These are phyloP conservation scores for Colletotrichum liaoningense DNA, from an alignment of 2,329 filamentous ascomycete genomes.

Conservation along the genomic window DNA sequence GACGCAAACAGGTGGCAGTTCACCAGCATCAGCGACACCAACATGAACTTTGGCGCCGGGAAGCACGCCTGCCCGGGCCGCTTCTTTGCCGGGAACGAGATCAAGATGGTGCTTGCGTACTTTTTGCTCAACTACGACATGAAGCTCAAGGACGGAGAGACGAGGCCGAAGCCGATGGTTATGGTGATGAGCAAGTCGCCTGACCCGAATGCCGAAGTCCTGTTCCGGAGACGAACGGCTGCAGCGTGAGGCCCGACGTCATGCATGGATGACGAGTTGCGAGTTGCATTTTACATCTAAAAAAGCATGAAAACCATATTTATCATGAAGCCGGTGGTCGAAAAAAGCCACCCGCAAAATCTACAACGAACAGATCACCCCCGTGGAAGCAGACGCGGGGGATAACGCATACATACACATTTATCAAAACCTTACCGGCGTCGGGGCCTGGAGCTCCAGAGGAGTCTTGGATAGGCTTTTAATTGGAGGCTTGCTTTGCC, in stretches of 20 bases:
- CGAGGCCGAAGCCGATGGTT: constrained; percentile 51
- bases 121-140: constrained; percentile 57
- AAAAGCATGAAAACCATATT: neutral
- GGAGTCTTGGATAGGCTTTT: constrained; percentile 1
- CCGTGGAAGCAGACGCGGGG: neutral
- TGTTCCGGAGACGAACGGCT: constrained; percentile 50
- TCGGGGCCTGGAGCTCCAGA: constrained; percentile 29
- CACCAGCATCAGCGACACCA: constrained; percentile 53
- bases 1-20: constrained; percentile 56
- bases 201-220: constrained; percentile 52
- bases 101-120: constrained; percentile 57
- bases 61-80: constrained; percentile 61
- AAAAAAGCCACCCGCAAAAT: neutral
- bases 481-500: neutral
- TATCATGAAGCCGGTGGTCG: neutral
- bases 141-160: constrained; percentile 50
- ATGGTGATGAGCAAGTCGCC: constrained; percentile 54
- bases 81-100: constrained; percentile 59
- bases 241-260: neutral
- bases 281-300: neutral
- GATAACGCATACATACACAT: neutral
- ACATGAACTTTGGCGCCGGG: constrained; percentile 60
- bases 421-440: neutral
- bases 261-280: too few relatives aligned
- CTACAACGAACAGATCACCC: neutral